These are phyloP conservation scores for Coemansia sp. DNA, from an alignment of 192 early-diverging fungal genomes.

Conservation along the genomic window DNA sequence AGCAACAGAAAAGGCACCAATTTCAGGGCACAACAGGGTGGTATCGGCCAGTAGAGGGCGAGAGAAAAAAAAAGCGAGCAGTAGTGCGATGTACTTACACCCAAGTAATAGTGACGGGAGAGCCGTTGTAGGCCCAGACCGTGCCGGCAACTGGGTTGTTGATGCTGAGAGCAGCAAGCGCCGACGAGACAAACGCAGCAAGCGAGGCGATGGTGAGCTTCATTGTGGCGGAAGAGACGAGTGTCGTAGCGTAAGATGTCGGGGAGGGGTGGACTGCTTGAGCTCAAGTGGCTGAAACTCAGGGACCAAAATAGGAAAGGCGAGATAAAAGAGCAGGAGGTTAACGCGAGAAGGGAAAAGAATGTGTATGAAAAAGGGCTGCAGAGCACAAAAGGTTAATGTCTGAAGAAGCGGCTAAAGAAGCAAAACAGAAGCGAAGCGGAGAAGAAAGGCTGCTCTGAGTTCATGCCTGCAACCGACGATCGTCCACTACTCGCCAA, in stretches of 20 bases:
- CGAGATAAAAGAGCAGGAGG: background rate
- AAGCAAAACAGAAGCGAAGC: constrained; percentile 2
- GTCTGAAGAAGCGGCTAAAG: background rate
- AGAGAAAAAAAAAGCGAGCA: background rate
- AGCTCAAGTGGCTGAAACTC: constrained; percentile 1
- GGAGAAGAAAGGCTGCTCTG: background rate
- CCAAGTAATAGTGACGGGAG: constrained; percentile 37
- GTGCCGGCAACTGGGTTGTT: constrained; percentile 45
- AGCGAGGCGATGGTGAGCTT: constrained; percentile 33
- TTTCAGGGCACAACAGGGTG: background rate
- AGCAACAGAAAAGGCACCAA: background rate
- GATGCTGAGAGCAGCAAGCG: constrained; percentile 38
- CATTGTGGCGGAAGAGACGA: constrained; percentile 15
- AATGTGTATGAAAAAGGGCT: background rate
- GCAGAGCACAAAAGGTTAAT: background rate
- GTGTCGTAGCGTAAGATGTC: background rate
- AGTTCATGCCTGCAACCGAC: constrained; percentile 4
- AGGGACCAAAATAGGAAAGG: constrained; percentile 1
- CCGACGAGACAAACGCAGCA: constrained; percentile 31
- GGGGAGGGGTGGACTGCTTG: constrained; percentile 3
- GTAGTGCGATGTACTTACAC: constrained; percentile 31
- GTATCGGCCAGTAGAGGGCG: background rate
- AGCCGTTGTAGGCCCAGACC: constrained; percentile 23
- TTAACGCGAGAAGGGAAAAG: background rate
- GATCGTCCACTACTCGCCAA: background rate